A percentile compares a stretch with the other conserved stretches of the same genome.
Evolutionary conservation across 108 stramenopile species (phyloP).

Genomic region (Skeletonema tropicum): DNA sequence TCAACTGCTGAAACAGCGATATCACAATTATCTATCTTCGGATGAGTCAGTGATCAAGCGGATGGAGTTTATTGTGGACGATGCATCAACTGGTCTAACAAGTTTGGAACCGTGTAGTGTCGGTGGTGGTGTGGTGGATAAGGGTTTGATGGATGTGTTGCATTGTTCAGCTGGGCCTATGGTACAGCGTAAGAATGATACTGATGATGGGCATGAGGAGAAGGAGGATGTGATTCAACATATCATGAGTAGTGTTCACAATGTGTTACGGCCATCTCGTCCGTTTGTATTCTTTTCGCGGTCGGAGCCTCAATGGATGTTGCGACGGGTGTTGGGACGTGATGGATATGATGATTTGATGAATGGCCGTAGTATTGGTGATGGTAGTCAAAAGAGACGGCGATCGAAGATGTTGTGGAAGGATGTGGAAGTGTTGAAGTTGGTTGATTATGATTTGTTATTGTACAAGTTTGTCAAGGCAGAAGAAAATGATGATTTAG

Average conservation of each 20-base stretch:
- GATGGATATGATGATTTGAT: slow-evolving; percentile 20
- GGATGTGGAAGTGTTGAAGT: slow-evolving; percentile 36
- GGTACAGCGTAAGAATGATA: background rate
- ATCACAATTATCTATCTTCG: slow-evolving; percentile 35
- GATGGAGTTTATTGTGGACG: slow-evolving; percentile 66
- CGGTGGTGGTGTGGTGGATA: slow-evolving; percentile 72
- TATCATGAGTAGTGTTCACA: slow-evolving; percentile 66
- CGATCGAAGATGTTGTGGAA: slow-evolving; percentile 25
- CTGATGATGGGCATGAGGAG: slow-evolving; percentile 3
- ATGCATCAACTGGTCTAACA: slow-evolving; percentile 67
- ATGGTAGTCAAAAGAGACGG: background rate
- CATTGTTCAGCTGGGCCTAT: slow-evolving; percentile 47
- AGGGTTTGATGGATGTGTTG: slow-evolving; percentile 81
- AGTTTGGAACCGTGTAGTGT: slow-evolving; percentile 62
- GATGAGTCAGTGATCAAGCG: slow-evolving; percentile 43
- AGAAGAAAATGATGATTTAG: background rate
- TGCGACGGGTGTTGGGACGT: slow-evolving; percentile 39
- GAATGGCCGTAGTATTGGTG: background rate
- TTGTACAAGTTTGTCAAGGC: slow-evolving; percentile 42
- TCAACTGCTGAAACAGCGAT: slow-evolving; percentile 62
- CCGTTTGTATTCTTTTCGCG: slow-evolving; percentile 68
- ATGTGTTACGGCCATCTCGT: slow-evolving; percentile 66
- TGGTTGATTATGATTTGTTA: slow-evolving; percentile 36
- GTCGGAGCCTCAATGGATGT: slow-evolving; percentile 73
- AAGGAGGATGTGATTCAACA: slow-evolving; percentile 50